Evolutionary conservation across 306 rosid genomes (phyloP), one percentile per base, ranked within the genome.

Genomic region (Begonia fuchsioides): DNA sequence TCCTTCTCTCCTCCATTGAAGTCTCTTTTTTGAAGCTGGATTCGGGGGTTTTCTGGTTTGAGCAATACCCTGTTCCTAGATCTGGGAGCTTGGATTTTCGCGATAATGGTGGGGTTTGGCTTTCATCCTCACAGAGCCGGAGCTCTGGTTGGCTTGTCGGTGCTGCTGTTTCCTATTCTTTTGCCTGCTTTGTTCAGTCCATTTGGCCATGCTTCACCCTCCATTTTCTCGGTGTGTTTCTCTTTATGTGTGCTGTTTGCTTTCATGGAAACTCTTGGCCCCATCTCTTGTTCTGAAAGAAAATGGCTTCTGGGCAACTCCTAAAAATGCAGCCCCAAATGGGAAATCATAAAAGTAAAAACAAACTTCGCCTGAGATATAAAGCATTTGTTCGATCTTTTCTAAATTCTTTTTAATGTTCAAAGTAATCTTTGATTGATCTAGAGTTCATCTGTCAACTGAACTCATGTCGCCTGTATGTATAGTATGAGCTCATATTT

Each of bases 101-200:
- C 17, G 26, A n/a, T 13, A 43, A 70, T 17, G 43, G 52, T 70
- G 79, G 70, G 71, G 73, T 67, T 62, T 26, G n/a, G 49, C 19
- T 44, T 38, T 43, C 72, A 59, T 51, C 26, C 57, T 47, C 66
- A 41, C 18, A 66, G 67, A 68, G 61, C 49, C 52, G 61, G 62
- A 46, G 61, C 77, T 56, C 38, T 72, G 19, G 66, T 60, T 53
- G 87, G 72, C 46, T 53, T 78, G 46, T 43, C 70, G 43, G 59
- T 80, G 39, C 66, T 83, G 51, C 65, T 80, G 12, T 73, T 71
- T 26, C 87, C 92, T 1, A 26, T 69, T 71, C 67, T 75, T 57
- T 67, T 72, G 51, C 83, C 95, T 38, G 53, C 60, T 45, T 68
- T 87, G 55, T 78, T 87, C 71, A 68, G 71, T 32, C 94, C 94